Evolutionary conservation across 306 rosid genomes (phyloP).

Genomic region (Citrullus mucosospermus): DNA sequence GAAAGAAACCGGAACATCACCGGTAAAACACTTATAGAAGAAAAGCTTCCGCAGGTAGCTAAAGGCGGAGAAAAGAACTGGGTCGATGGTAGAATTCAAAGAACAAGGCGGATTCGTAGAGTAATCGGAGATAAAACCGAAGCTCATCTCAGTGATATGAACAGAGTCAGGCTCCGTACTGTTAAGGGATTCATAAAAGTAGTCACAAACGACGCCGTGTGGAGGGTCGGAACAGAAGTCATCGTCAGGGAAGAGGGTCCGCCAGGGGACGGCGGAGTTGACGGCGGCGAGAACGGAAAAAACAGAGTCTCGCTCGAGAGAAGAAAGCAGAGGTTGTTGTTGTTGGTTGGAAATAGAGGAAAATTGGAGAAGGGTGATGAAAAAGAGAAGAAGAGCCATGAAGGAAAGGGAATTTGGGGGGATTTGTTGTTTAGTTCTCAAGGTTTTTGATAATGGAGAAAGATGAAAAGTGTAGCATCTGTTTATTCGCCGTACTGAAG

Average conservation of each 20-base stretch:
- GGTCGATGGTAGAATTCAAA: slow-evolving; percentile 32
- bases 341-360: slow-evolving; percentile 17
- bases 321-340: slow-evolving; percentile 21
- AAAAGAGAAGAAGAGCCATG: slow-evolving; percentile 27
- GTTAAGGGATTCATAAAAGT: slow-evolving; percentile 4
- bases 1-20: slow-evolving; percentile 7
- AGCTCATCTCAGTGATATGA: slow-evolving; percentile 53
- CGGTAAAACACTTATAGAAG: slow-evolving; percentile 71
- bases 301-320: slow-evolving; percentile 35
- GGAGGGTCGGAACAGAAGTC: slow-evolving; percentile 57
- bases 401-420: background rate
- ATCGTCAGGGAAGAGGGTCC: slow-evolving; percentile 39
- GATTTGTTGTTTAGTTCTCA: background rate
- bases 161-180: slow-evolving; percentile 5
- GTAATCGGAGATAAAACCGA: slow-evolving; percentile 62
- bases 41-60: slow-evolving; percentile 52
- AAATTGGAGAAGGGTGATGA: slow-evolving; percentile 8
- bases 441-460: no score
- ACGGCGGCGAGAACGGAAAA: slow-evolving; percentile 41
- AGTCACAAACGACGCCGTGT: slow-evolving; percentile 58
- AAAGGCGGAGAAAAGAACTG: slow-evolving; percentile 47
- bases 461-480: background rate
- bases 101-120: slow-evolving; percentile 65
- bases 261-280: slow-evolving; percentile 61
- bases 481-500: background rate